These are phyloP conservation scores for Kodamaea hsintzibuensis DNA, from an alignment of 805 yeast species.

Conservation along the genomic window DNA sequence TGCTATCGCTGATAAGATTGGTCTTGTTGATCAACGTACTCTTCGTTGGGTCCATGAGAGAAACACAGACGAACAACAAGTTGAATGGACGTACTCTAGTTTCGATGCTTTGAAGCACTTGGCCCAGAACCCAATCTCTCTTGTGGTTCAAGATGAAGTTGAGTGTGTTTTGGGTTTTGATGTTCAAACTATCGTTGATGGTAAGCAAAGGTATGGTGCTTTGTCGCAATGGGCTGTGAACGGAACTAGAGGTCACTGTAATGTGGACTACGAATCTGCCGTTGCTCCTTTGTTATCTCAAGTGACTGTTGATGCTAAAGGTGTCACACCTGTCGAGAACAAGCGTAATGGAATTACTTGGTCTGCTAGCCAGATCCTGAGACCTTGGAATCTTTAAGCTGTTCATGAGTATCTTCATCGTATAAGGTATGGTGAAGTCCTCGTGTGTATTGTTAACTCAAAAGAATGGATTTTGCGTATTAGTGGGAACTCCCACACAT, in stretches of 20 bases:
- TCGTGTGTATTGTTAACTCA: too few species aligned
- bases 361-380: background rate
- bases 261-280: conserved; percentile 6
- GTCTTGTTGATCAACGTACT: conserved; percentile 6
- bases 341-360: background rate
- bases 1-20: conserved; percentile 3
- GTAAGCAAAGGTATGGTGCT: background rate
- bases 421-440: too few species aligned
- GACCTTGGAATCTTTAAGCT: background rate
- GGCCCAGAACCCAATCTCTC: conserved; percentile 4
- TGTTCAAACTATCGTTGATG: conserved; percentile 1
- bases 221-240: conserved; percentile 1
- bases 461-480: too few species aligned
- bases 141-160: conserved; percentile 2
- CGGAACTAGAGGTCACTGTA: conserved; percentile 9
- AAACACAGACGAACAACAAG: background rate
- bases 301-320: background rate
- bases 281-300: background rate
- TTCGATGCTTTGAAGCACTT: background rate
- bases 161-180: conserved; percentile 9
- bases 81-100: background rate
- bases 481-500: too few species aligned
- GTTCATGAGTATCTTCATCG: background rate
- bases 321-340: background rate
- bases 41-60: conserved; percentile 3